Evolutionary conservation across 768 basidiomycete genomes (phyloP), one percentile per base, ranked within the genome.

Genomic region (Thelephora aurantiotincta): DNA sequence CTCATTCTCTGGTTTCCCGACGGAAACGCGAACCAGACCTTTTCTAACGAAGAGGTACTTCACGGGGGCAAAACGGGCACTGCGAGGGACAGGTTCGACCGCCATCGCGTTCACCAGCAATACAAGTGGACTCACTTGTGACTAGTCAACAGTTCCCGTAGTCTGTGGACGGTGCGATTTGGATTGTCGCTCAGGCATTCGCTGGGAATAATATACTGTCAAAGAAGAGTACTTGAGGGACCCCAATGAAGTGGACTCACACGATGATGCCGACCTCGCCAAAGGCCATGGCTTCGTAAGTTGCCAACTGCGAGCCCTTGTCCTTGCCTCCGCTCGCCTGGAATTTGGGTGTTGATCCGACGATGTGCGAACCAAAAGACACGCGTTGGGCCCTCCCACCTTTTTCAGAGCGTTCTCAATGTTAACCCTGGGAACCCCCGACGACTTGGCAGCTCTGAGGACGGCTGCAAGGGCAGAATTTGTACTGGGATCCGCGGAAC

Each of bases 371-470:
- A 33, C 30, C 11, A 1, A 20, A 33, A 33, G 12, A 16, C 9
- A 26, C 22, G 37, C 35, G 35, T 13, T 20, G 42, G 38, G 18
- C 19, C 12, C 38, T 35, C 58, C 19, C 53, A 77, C 82, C 64
- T 69, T 75, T 38, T 68, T 70, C 43, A 83, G 61, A 0, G 80
- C 74, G 22, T 68, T 76, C 49, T 77, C 77, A 5, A 84, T 74
- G 60, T 81, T 83, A 41, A 80, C 78, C 53, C 73, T 82, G 11
- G 82, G 82, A 9, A 83, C 73, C 30, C 78, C 76, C 44, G 66
- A 63, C 0, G 74, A 69, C 58, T 69, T 78, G 0, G 72, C 74
- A 34, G 73, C 65, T 54, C 72, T 77, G n/a, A 84, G 55, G 5
- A 68, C 73, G 5, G 66, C 58, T 1, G 75, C 74, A 42, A 84